Base-by-base conservation (phyloP, 495 filamentous ascomycete species). In the Coniosporium apollinis region DNA sequence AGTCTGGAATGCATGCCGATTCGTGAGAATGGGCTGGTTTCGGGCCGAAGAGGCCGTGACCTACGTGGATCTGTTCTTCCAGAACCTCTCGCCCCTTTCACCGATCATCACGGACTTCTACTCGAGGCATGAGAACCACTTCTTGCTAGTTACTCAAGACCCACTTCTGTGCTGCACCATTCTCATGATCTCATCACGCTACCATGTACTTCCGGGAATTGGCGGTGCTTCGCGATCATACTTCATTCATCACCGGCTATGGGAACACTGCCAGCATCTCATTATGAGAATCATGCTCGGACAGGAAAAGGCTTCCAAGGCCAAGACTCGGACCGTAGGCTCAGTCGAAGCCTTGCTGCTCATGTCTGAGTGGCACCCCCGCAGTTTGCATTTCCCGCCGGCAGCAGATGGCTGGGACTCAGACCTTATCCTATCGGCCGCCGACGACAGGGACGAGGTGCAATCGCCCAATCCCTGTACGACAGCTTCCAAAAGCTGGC, bases 341-440 rank as follows among this genome's bases (percentile, higher is more conserved):
- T 65, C 65, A 1, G 62, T 70, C 25, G 65, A 70, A 37, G 64
- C 11, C 5, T 53, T 70, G 4, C 36, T 70, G 15, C 46, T 70
- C 2, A 62, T 70, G 38, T 63, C 62, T n/a, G 66, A 70, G 49
- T 70, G 66, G 66, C 66, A 70, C 40, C 66, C 66, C 22, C 56
- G 65, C 13, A 59, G 62, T 7, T 50, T 70, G 3, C 66, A 70
- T 43, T 70, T 70, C 30, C 65, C 66, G 2, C 64, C 64, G 1
- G 62, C 50, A 0, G 63, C 64, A 43, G 66, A 51, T 40, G 48
- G 48, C 13, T 51, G 48, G 46, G 48, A 51, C 30, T 41, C 37
- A 17, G 46, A 48, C 15, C 30, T 50, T n/a, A n/a, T n/a, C n/a
- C n/a, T n/a, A n/a, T n/a, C n/a, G 25, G 37, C 28, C 3, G 33